Evolutionary conservation across 1,139 yeast species (phyloP), one percentile per base, ranked within the genome.

Genomic region (Taiozyma onychis): DNA sequence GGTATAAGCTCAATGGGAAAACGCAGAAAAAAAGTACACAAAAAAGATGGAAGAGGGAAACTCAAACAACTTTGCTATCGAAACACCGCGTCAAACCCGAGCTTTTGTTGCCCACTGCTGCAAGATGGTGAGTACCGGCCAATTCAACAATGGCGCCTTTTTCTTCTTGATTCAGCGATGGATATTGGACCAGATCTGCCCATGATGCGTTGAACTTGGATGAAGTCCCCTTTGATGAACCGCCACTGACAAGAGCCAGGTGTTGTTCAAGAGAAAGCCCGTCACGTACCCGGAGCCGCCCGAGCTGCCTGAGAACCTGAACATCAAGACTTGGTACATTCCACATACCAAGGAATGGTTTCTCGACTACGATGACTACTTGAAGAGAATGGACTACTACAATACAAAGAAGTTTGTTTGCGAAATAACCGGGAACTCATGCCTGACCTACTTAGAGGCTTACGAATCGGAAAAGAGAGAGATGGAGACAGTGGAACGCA

Each of bases 361-460:
- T 65, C 60, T 72, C 24, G 72, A 74, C 13, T 93, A 93, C 65
- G 90, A 85, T 49, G 88, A 82, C 11, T 93, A 88, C 64, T 71
- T 93, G 51, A 68, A 70, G 18, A 69, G 91, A 49, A 69, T 85
- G 71, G 90, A 86, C 65, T 86, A 83, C 66, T 87, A 85, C 66
- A 77, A 76, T 55, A 78, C 82, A 53, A 81, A 82, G 57, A 86
- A 88, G 65, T 93, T 93, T 69, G 95, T 90, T 7, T 93, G 98
- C 71, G 99, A 93, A 70, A 85, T 93, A 50, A 89, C 97, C 0
- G 99, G 99, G 27, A 89, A 90, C 62, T 86, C 97, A 21, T 86
- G 96, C 61, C 75, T 91, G 51, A 88, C 97, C 0, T 93, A 81
- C 66, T 90, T 90, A 65, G 95, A 93, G 63, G 99, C 99, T 0